Evolutionary conservation across 257 asterid genomes (phyloP).

Genomic region (Nicotiana benthamiana): DNA sequence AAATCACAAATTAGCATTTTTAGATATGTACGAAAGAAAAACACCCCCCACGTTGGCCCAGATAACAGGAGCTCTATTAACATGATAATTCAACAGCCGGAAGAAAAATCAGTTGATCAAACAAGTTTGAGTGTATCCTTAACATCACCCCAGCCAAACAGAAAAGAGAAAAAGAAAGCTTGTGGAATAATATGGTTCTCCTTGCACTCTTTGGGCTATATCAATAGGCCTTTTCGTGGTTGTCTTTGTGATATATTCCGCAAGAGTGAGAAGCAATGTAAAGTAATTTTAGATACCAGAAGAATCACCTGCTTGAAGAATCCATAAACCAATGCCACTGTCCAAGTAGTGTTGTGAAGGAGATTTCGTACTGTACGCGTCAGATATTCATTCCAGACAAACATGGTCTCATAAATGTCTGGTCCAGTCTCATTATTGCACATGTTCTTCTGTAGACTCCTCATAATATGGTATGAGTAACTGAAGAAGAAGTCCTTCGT

Average conservation of each 20-base stretch:
- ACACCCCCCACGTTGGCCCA: background rate
- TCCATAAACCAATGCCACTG: constrained; percentile 91
- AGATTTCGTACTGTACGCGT: constrained; percentile 80
- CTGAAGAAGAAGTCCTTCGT: constrained; percentile 98
- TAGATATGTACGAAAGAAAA: background rate
- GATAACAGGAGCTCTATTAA: background rate
- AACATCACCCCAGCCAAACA: constrained; percentile 3
- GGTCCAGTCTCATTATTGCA: constrained; percentile 46
- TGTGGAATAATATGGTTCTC: constrained; percentile 3
- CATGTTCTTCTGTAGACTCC: constrained; percentile 85
- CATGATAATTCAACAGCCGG: background rate
- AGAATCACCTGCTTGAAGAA: constrained; percentile 80
- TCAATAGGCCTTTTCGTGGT: background rate
- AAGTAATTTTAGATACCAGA: background rate
- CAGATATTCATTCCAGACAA: constrained; percentile 94
- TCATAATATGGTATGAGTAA: constrained; percentile 93
- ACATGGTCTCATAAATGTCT: constrained; percentile 79
- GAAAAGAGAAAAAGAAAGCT: background rate
- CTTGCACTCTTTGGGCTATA: background rate
- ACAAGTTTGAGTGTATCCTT: background rate
- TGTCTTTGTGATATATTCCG: background rate
- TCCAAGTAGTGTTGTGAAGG: constrained; percentile 83
- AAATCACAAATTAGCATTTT: background rate
- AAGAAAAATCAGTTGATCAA: background rate
- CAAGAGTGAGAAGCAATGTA: constrained; percentile 4